Evolutionary conservation across 2,329 filamentous ascomycete species (phyloP).

Genomic region (Penicillium nordicum): DNA sequence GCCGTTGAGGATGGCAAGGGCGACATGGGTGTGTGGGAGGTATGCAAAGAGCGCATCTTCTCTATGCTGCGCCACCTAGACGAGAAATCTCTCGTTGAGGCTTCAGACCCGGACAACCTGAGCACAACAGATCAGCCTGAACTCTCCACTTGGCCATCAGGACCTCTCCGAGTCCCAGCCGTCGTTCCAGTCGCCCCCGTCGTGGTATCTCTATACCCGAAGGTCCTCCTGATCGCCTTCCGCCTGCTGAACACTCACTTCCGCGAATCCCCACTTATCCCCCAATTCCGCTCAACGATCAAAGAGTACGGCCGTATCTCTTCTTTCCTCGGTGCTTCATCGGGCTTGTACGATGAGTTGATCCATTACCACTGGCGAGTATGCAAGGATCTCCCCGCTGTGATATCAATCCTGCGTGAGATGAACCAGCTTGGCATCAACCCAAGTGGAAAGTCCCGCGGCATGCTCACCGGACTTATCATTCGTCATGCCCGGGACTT

Average conservation of each 20-base stretch:
- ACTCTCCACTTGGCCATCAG: neutral
- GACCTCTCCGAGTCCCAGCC: slow-evolving; percentile 31
- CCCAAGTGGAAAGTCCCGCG: slow-evolving; percentile 33
- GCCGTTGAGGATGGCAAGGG: slow-evolving; percentile 28
- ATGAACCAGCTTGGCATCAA: slow-evolving; percentile 45
- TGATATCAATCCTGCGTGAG: slow-evolving; percentile 41
- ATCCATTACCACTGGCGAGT: slow-evolving; percentile 44
- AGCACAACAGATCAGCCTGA: neutral
- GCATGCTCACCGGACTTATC: slow-evolving; percentile 32
- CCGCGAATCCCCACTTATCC: slow-evolving; percentile 40
- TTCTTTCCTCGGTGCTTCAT: slow-evolving; percentile 43
- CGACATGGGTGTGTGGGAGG: slow-evolving; percentile 38
- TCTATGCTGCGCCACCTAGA: slow-evolving; percentile 33
- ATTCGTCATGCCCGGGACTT: slow-evolving; percentile 24
- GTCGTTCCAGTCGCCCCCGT: slow-evolving; percentile 32
- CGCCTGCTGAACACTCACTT: slow-evolving; percentile 40
- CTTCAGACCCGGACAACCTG: neutral
- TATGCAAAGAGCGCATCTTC: slow-evolving; percentile 42
- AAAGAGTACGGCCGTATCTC: slow-evolving; percentile 41
- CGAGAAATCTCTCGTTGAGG: slow-evolving; percentile 3
- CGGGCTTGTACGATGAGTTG: slow-evolving; percentile 44
- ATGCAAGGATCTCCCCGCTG: slow-evolving; percentile 39
- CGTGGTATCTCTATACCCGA: slow-evolving; percentile 40
- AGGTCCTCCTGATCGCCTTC: slow-evolving; percentile 41
- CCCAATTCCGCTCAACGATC: slow-evolving; percentile 41